Base-by-base conservation (phyloP, 208 protist genomes). In the Crithidia sp. region DNA sequence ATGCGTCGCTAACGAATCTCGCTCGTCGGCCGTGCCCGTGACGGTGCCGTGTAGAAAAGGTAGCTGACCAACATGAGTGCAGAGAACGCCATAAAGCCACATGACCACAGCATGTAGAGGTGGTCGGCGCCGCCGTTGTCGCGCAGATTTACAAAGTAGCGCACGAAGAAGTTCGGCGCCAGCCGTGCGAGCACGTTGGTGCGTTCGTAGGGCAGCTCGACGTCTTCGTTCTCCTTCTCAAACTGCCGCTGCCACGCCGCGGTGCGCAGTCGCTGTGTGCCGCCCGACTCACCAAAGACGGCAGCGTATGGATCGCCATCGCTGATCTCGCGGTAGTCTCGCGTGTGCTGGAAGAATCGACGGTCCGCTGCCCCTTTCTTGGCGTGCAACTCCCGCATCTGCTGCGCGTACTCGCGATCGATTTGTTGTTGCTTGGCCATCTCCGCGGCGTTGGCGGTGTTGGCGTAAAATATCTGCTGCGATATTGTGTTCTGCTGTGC, bases 181-280 rank as follows among this genome's bases (percentile, higher is more conserved):
- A 90, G 53, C 6, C 84, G 71, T 44, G 82, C 78, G n/a, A 96
- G n/a, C 5, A 85, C 70, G 63, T 89, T 95, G 4, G 84, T 93
- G 19, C 90, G 87, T 55, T 96, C 92, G 61, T 96, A 96, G 7
- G 92, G 89, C 53, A 96, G 80, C 74, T 90, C 86, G 7, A 92
- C 83, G 54, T 88, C 59, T 37, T 82, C 83, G 71, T 96, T 96
- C 62, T 96, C 89, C 75, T 87, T 81, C 68, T 96, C 92, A 61
- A 96, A 96, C 83, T 96, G 92, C 17, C 85, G 71, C 80, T 95
- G 92, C 92, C 92, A 96, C 68, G 86, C 89, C 45, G 84, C 81
- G 64, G 87, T 87, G 39, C 92, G 92, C 58, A 87, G 80, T 10
- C 74, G 68, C 65, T 82, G 72, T 43, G 89, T 92, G 17, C 67